Conservation (phyloP, 768 basidiomycete species). For the Russula virescens region DNA sequence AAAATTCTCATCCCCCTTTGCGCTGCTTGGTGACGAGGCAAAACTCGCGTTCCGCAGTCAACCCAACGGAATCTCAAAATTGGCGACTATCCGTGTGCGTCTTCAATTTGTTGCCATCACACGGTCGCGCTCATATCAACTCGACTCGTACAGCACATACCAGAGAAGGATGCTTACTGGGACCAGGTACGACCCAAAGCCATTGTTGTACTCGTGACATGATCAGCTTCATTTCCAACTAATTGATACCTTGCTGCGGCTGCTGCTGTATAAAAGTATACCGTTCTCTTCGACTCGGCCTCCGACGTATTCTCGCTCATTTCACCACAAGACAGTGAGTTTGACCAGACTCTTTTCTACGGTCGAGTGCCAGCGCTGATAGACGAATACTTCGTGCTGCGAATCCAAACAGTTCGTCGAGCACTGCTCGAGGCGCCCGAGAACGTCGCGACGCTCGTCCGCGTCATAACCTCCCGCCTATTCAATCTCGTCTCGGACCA, state of each 20-base stretch:
- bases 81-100: slow-evolving; percentile 68
- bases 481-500: slow-evolving; percentile 75
- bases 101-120: background rate
- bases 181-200: slow-evolving; percentile 56
- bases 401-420: slow-evolving; percentile 56
- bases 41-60: slow-evolving; percentile 87
- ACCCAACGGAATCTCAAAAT: slow-evolving; percentile 69
- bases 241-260: background rate
- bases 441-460: slow-evolving; percentile 79
- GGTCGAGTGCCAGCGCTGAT: background rate
- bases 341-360: too few species aligned
- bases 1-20: slow-evolving; percentile 67
- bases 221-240: background rate
- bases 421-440: slow-evolving; percentile 78
- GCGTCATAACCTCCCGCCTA: slow-evolving; percentile 59
- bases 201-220: background rate
- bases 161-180: slow-evolving; percentile 79
- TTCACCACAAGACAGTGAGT: slow-evolving; percentile 7
- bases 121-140: background rate
- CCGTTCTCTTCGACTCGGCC: slow-evolving; percentile 78
- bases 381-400: too few species aligned
- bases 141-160: slow-evolving; percentile 52
- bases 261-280: slow-evolving; percentile 47
- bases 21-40: slow-evolving; percentile 78
- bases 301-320: slow-evolving; percentile 83